Base-by-base conservation (phyloP, 108 stramenopile genomes). In the Nitzschia sp. region DNA sequence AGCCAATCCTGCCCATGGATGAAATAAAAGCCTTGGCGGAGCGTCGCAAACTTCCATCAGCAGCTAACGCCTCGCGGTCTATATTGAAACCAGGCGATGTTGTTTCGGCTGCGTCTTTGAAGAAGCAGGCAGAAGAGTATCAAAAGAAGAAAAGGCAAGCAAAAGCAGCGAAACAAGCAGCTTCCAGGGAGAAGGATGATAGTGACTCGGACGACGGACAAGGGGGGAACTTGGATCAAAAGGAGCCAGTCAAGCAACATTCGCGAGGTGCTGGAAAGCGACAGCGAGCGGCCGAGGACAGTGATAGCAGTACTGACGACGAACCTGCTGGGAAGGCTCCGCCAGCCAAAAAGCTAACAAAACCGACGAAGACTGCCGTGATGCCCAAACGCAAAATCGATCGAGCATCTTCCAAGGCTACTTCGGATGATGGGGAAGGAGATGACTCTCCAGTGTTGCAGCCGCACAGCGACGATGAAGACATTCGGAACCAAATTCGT, bases 71-170 rank as follows among this genome's bases (percentile, higher is more conserved):
- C 32, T 54, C 30, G 4, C 26, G 4, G 29, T 19, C 35, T 35
- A 59, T 59, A 28, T 59, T 34, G 42, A 46, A 55, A 33, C 32
- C 15, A 34, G 57, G 34, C 17, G 57, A 59, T 30, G 34, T 32
- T 32, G 57, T 59, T 1, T 59, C 57, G 11, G 2, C 32, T 18
- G 17, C 32, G 1, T 33, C 29, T 6, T 21, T 59, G 1, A n/a
- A 21, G 4, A 21, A 68, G 8, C 29, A 68, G 29, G 68, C 27
- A 15, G 24, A 54, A 15, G 42, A 57, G 5, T 57, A 46, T 23
- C 3, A 18, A 1, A 45, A 29, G 8, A 13, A 36, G n/a, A 35
- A 70, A 46, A 19, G 25, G 47, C n/a, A n/a, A 55, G 15, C 9
- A 47, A 6, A 4, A 28, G n/a, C 31, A 55, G 3, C 33, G 17